Base-by-base conservation (phyloP, 2,329 filamentous ascomycete species). In the Diatrype stigma region DNA sequence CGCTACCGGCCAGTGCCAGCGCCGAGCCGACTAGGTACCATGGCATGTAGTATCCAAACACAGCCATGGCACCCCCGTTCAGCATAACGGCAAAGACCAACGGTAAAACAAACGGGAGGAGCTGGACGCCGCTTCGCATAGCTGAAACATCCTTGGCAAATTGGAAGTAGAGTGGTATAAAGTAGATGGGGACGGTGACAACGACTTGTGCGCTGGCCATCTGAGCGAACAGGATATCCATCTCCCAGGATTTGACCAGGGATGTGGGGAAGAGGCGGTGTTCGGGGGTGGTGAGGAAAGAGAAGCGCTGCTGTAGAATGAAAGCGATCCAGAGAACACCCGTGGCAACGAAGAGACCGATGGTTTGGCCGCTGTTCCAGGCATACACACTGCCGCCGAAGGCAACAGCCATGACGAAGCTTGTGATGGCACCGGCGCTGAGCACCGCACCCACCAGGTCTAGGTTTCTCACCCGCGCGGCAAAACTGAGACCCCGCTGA, bases 161-260 rank as follows among this genome's bases (percentile, higher is more conserved):
- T 54, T 76, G 73, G 60, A 80, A 81, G 61, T 70, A 79, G 1
- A 80, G 60, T 0, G 78, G 78, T n/a, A 80, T 70, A 59, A 74
- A 80, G 60, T 79, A 81, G 21, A 74, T 61, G 14, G 58, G 46
- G 8, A 69, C 56, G 44, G 67, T 68, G 37, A 52, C 49, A 7
- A 55, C 55, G 14, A 60, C 53, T n/a, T 56, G 56, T 16, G 49
- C 49, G 4, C 46, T 55, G 12, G 56, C 58, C 19, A 67, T 73
- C 6, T 64, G 58, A 22, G 74, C 59, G 55, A 73, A 78, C 0
- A 81, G 63, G 1, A 78, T 56, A 1, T 76, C 54, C 42, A 72
- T 60, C 3, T 67, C 66, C 5, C 61, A 61, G 17, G 59, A 60
- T 14, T 57, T 59, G 2, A 80, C 59, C 44, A 82, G 71, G 3